A percentile compares a stretch with the other conserved stretches of the same genome.
These are phyloP conservation scores for Taiwanofungus camphoratus DNA, from an alignment of 1,284 basidiomycete species.

Conservation along the genomic window DNA sequence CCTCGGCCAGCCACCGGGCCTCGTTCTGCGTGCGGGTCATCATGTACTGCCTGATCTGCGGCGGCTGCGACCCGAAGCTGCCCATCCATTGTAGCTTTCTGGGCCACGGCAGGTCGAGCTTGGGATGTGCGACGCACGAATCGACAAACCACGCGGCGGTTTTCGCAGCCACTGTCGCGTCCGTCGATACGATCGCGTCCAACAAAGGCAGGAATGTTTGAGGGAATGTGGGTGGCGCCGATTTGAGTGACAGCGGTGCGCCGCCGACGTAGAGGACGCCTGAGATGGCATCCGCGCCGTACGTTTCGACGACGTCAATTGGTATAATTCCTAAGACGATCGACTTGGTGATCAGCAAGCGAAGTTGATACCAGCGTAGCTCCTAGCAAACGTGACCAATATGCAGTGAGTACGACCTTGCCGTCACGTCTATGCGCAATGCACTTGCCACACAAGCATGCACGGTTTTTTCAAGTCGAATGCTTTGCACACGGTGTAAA, in stretches of 20 bases:
- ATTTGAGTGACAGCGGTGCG: slow-evolving; percentile 18
- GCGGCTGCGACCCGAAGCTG: slow-evolving; percentile 29
- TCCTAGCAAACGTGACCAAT: neutral
- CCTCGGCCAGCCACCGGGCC: no score
- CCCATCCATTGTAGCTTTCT: slow-evolving; percentile 31
- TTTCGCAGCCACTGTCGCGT: slow-evolving; percentile 24
- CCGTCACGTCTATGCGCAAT: neutral
- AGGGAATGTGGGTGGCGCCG: slow-evolving; percentile 20
- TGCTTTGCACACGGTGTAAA: slow-evolving; percentile 26
- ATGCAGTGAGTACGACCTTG: neutral
- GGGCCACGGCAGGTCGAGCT: slow-evolving; percentile 21
- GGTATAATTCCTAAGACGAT: slow-evolving; percentile 26
- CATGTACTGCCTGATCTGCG: slow-evolving; percentile 25
- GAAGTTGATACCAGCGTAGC: neutral
- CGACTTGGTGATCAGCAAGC: neutral
- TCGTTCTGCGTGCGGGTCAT: no score
- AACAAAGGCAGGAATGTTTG: slow-evolving; percentile 29
- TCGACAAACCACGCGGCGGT: slow-evolving; percentile 29
- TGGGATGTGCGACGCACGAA: slow-evolving; percentile 25
- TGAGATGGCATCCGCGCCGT: slow-evolving; percentile 29
- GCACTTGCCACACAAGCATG: slow-evolving; percentile 33
- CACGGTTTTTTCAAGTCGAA: slow-evolving; percentile 31
- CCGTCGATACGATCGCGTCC: slow-evolving; percentile 20
- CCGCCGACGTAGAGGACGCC: slow-evolving; percentile 33
- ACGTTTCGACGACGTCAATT: slow-evolving; percentile 32